phyloP scores from a whole-genome alignment of 202 grass and related monocot genomes.

The Miscanthus sacchariflorus region DNA sequence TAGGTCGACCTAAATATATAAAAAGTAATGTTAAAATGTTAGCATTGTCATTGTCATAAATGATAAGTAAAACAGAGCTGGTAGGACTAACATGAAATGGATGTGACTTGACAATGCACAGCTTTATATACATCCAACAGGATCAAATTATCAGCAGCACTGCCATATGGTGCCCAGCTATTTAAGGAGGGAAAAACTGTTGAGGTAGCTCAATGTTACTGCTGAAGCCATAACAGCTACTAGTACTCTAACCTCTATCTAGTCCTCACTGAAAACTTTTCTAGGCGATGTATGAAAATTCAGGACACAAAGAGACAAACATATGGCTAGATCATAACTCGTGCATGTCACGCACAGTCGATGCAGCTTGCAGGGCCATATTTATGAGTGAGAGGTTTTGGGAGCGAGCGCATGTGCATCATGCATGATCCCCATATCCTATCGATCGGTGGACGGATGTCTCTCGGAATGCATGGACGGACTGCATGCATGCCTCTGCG shows the following conservation, averaged over 20 bases:
- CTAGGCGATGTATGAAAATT: neutral
- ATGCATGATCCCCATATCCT: neutral
- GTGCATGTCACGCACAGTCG: conserved; percentile 29
- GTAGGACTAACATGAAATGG: neutral
- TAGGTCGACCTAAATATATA: neutral
- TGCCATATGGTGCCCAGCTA: neutral
- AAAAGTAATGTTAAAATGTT: neutral
- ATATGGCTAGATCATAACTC: conserved; percentile 48
- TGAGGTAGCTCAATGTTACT: neutral
- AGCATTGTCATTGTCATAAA: neutral
- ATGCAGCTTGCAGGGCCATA: neutral
- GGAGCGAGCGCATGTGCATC: neutral
- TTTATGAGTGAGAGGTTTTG: conserved; percentile 22
- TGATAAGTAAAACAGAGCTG: neutral
- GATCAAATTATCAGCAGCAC: neutral
- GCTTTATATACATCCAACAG: neutral
- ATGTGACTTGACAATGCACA: conserved; percentile 12
- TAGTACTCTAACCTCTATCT: neutral
- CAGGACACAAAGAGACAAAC: conserved; percentile 20
- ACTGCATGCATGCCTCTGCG: neutral
- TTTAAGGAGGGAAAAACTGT: neutral
- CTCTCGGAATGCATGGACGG: conserved; percentile 3
- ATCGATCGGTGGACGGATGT: neutral
- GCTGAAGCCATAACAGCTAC: conserved; percentile 20
- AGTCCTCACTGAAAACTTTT: neutral